A percentile compares a stretch with the other conserved stretches of the same genome.
These are phyloP conservation scores for Plectosphaerella plurivora DNA, from an alignment of 2,329 filamentous ascomycete genomes.

Conservation along the genomic window DNA sequence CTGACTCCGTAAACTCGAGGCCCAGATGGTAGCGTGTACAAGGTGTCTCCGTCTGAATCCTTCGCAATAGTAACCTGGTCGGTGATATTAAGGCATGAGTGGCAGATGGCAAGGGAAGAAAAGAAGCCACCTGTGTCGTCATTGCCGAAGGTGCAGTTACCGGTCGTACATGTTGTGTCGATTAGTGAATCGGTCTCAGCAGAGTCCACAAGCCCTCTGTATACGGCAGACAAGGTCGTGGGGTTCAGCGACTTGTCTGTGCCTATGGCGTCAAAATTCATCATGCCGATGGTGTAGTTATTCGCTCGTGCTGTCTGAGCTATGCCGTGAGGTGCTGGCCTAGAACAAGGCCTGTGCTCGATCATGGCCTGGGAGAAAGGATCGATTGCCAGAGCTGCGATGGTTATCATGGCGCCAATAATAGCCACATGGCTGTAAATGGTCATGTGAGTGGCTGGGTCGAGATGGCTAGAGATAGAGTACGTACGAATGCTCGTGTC, in stretches of 20 bases:
- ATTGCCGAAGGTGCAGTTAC: conserved; percentile 1
- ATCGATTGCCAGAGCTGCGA: conserved; percentile 1
- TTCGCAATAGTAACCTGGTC: not conserved
- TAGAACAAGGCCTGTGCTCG: not conserved
- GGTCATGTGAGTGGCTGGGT: not conserved
- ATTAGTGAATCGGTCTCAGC: not conserved
- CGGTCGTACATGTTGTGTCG: not conserved
- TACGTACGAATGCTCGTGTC: not conserved
- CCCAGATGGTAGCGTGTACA: not conserved
- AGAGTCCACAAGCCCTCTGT: not conserved
- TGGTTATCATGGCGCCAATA: conserved; percentile 1
- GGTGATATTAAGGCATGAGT: not conserved
- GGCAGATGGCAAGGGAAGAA: not conserved
- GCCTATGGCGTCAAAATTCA: not conserved
- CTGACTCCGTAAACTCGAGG: too few relatives aligned
- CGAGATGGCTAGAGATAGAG: not conserved
- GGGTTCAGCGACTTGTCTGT: not conserved
- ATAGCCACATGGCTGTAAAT: not conserved
- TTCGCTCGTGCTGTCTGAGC: not conserved
- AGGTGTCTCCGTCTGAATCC: not conserved
- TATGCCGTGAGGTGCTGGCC: not conserved
- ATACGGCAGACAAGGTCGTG: not conserved
- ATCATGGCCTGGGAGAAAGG: conserved; percentile 3
- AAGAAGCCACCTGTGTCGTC: not conserved
- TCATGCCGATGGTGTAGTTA: not conserved